Evolutionary conservation across 2,329 filamentous ascomycete genomes (phyloP).

Genomic region (Neofusicoccum sp.): DNA sequence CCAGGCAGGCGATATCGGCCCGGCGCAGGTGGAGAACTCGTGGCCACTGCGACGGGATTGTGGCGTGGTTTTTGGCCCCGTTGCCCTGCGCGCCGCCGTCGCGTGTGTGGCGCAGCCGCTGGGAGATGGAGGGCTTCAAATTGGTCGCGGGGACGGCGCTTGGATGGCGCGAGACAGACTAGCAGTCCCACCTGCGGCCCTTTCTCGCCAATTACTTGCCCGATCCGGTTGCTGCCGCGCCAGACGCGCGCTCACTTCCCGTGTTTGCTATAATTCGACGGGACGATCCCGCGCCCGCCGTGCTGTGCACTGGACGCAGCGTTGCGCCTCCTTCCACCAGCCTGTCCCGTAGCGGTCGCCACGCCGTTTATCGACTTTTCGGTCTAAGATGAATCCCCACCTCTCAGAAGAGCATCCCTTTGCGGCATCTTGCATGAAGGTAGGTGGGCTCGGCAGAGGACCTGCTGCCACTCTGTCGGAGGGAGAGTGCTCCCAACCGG

Average conservation of each 20-base stretch:
- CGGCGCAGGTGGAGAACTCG: conserved; percentile 1
- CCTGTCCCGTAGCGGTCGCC: too few species aligned
- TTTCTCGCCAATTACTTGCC: too few species aligned
- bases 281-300: neutral
- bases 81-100: neutral
- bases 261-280: neutral
- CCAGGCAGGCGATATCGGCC: conserved; percentile 14
- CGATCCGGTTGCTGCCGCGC: neutral
- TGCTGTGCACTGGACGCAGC: neutral
- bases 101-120: neutral
- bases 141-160: neutral
- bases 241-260: conserved; percentile 2
- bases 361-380: too few species aligned
- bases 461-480: too few species aligned
- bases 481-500: too few species aligned
- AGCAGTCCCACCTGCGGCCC: too few species aligned
- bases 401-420: neutral
- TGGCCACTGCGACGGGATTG: neutral
- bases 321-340: neutral
- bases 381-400: neutral
- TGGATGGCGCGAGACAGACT: too few species aligned
- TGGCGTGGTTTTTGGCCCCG: neutral
- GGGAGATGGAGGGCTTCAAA: neutral
- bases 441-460: neutral
- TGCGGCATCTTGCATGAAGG: neutral